Conservation (phyloP, 805 yeast species). For the Sugiyamaella smithiae region DNA sequence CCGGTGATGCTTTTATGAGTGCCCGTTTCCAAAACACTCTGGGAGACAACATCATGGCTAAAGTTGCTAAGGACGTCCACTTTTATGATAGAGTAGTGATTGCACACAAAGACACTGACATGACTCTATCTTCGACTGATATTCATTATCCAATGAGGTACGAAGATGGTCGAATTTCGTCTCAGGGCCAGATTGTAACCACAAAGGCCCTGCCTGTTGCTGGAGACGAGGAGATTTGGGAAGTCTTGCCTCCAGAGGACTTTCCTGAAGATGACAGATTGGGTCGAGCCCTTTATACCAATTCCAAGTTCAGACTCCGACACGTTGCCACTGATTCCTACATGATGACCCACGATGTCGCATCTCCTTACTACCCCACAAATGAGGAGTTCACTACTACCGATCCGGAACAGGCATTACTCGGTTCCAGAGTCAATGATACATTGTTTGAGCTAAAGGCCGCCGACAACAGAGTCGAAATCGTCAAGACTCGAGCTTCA, state of each 20-base stretch:
- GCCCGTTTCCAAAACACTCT: constrained; percentile 91
- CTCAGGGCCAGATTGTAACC: constrained; percentile 93
- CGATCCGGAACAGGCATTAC: constrained; percentile 31
- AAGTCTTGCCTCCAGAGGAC: constrained; percentile 63
- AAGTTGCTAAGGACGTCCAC: constrained; percentile 65
- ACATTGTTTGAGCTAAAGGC: constrained; percentile 70
- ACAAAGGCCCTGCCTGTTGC: constrained; percentile 45
- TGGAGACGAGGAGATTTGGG: constrained; percentile 76
- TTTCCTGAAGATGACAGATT: constrained; percentile 40
- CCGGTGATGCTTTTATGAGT: constrained; percentile 96
- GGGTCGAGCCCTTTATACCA: constrained; percentile 56
- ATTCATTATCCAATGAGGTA: constrained; percentile 82
- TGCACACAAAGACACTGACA: constrained; percentile 75
- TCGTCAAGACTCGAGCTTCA: constrained; percentile 68
- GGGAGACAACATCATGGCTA: constrained; percentile 75
- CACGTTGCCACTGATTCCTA: constrained; percentile 79
- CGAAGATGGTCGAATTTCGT: constrained; percentile 93
- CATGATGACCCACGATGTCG: constrained; percentile 89
- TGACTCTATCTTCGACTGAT: constrained; percentile 79
- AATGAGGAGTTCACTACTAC: constrained; percentile 89
- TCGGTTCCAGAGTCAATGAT: constrained; percentile 42
- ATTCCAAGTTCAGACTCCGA: constrained; percentile 72
- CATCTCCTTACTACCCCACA: constrained; percentile 89
- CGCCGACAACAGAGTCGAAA: constrained; percentile 48
- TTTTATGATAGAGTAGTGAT: constrained; percentile 75